These are phyloP conservation scores for Gracilariopsis chorda DNA, from an alignment of 23 red algal genomes.

Conservation along the genomic window DNA sequence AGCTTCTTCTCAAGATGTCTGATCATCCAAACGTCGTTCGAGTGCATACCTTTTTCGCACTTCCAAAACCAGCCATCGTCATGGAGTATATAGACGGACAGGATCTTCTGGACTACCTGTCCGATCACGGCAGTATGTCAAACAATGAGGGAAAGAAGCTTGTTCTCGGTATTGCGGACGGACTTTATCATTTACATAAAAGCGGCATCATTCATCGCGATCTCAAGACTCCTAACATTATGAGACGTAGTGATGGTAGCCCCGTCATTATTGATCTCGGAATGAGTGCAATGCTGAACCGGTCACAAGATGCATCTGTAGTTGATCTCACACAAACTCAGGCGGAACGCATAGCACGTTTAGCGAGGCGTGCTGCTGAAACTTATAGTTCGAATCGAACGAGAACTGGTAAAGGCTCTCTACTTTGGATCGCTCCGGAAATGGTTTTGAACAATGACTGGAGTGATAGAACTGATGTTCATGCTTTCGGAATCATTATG, in stretches of 20 bases:
- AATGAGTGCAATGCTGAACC: conserved; percentile 21
- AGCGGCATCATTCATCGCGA: conserved; percentile 71
- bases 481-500: conserved; percentile 73
- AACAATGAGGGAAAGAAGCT: conserved; percentile 10
- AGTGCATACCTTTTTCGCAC: conserved; percentile 61
- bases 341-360: background rate
- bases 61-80: conserved; percentile 40
- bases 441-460: conserved; percentile 54
- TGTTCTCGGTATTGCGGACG: conserved; percentile 47
- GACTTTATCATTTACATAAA: conserved; percentile 62
- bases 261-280: conserved; percentile 85
- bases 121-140: background rate
- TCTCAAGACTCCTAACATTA: conserved; percentile 66
- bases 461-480: conserved; percentile 50
- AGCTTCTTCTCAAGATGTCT: conserved; percentile 44
- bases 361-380: background rate
- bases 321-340: background rate
- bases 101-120: conserved; percentile 55
- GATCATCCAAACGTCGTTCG: conserved; percentile 60
- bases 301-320: background rate
- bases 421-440: conserved; percentile 64
- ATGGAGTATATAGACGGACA: conserved; percentile 46
- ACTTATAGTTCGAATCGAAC: background rate
- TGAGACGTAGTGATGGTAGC: conserved; percentile 23
- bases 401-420: conserved; percentile 1